Conservation (phyloP, 2,329 filamentous ascomycete species). For the Fusarium sp. region DNA sequence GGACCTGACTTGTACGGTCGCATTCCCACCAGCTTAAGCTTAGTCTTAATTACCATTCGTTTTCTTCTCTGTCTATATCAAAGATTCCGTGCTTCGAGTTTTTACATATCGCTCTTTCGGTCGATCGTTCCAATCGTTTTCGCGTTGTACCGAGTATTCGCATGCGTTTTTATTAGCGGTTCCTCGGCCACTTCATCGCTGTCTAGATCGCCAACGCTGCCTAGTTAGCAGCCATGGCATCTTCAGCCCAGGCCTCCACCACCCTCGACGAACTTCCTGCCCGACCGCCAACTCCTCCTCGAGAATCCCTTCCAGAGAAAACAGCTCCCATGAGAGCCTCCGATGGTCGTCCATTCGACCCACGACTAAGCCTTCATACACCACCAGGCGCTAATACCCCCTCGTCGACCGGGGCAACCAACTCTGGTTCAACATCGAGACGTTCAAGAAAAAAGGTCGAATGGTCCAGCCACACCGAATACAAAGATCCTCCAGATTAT, state of each 20-base stretch:
- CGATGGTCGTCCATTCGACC: slow-evolving; percentile 56
- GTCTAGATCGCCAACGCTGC: slow-evolving; percentile 57
- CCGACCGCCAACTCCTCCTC: slow-evolving; percentile 77
- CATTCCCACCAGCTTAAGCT: slow-evolving; percentile 9
- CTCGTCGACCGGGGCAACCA: slow-evolving; percentile 56
- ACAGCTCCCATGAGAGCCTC: slow-evolving; percentile 53
- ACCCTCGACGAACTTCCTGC: slow-evolving; percentile 66
- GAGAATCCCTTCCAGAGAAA: slow-evolving; percentile 60
- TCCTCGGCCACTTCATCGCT: slow-evolving; percentile 50
- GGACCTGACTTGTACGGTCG: slow-evolving; percentile 26
- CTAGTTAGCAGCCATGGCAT: slow-evolving; percentile 58
- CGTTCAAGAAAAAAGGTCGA: slow-evolving; percentile 67
- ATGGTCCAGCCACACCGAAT: slow-evolving; percentile 69
- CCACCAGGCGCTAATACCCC: slow-evolving; percentile 65
- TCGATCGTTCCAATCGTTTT: slow-evolving; percentile 8
- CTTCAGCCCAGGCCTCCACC: slow-evolving; percentile 55
- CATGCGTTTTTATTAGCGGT: slow-evolving; percentile 42
- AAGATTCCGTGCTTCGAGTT: not conserved
- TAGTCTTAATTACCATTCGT: not conserved
- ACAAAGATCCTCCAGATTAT: slow-evolving; percentile 66
- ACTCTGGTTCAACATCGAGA: slow-evolving; percentile 59
- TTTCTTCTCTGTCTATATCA: slow-evolving; percentile 6
- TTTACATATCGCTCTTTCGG: slow-evolving; percentile 5
- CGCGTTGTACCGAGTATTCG: slow-evolving; percentile 14
- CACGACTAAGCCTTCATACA: slow-evolving; percentile 58